Evolutionary conservation across 371 early-diverging fungal genomes (phyloP).

Genomic region (Mucor racemosus): DNA sequence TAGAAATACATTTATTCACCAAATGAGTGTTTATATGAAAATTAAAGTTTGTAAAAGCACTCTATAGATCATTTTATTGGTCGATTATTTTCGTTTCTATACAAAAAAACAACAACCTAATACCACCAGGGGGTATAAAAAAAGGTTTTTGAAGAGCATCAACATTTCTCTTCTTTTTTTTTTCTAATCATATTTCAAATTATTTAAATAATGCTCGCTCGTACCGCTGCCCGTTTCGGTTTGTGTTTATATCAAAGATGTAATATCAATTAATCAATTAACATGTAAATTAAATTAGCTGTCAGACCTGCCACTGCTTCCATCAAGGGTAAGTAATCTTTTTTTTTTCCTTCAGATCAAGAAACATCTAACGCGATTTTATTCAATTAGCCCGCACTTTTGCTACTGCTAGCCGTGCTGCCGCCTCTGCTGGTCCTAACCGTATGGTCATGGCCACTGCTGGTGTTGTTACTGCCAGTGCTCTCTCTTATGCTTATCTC

Average conservation of each 20-base stretch:
- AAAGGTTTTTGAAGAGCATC: neutral
- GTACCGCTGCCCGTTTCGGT: conserved; percentile 50
- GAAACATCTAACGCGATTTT: neutral
- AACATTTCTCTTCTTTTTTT: conserved; percentile 4
- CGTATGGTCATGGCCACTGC: conserved; percentile 50
- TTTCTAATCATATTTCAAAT: conserved; percentile 22
- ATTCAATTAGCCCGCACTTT: conserved; percentile 48
- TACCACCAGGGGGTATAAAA: neutral
- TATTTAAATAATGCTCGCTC: conserved; percentile 43
- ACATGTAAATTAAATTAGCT: conserved; percentile 4
- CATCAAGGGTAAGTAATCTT: conserved; percentile 37
- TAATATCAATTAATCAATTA: neutral
- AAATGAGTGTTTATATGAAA: too few species aligned
- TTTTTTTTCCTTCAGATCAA: neutral
- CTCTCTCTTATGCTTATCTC: conserved; percentile 52
- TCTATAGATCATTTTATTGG: too few species aligned
- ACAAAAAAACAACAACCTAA: too few species aligned
- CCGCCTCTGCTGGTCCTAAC: conserved; percentile 41
- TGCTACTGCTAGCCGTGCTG: conserved; percentile 52
- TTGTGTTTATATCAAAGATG: conserved; percentile 1
- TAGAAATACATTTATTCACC: too few species aligned
- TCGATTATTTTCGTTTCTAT: too few species aligned
- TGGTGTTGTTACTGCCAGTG: conserved; percentile 55
- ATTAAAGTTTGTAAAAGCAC: too few species aligned
- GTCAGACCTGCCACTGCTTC: conserved; percentile 43